These are phyloP conservation scores for Penicillium sp. DNA, from an alignment of 2,329 filamentous ascomycete species.

Conservation along the genomic window DNA sequence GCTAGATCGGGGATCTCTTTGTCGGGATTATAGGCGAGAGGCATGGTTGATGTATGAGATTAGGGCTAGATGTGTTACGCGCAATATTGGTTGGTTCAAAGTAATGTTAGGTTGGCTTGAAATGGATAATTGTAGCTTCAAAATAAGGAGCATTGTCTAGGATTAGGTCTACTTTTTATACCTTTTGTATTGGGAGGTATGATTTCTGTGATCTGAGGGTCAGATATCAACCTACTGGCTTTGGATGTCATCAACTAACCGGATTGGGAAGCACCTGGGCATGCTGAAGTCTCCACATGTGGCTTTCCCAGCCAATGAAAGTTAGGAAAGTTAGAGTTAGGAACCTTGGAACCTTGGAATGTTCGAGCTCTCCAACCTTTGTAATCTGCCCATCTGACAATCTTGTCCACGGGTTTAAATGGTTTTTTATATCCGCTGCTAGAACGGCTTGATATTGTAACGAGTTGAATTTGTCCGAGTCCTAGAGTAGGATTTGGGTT, in stretches of 20 bases:
- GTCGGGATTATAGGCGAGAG: conserved; percentile 29
- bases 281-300: not conserved
- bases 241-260: no score
- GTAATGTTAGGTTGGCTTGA: not conserved
- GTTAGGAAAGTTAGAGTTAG: not conserved
- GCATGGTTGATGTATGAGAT: not conserved
- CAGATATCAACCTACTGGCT: not conserved
- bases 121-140: not conserved
- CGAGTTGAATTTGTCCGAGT: not conserved
- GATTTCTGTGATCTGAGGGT: not conserved
- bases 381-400: not conserved
- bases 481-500: no score
- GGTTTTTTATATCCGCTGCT: not conserved
- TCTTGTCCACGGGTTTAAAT: not conserved
- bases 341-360: not conserved
- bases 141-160: no score
- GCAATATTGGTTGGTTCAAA: not conserved
- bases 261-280: not conserved
- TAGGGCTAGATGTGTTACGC: not conserved
- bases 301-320: not conserved
- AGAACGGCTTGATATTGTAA: not conserved
- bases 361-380: not conserved
- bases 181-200: not conserved
- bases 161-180: not conserved
- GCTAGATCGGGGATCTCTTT: conserved; percentile 41